These are phyloP conservation scores for Coemansia sp. DNA, from an alignment of 192 early-diverging fungal species.

Conservation along the genomic window DNA sequence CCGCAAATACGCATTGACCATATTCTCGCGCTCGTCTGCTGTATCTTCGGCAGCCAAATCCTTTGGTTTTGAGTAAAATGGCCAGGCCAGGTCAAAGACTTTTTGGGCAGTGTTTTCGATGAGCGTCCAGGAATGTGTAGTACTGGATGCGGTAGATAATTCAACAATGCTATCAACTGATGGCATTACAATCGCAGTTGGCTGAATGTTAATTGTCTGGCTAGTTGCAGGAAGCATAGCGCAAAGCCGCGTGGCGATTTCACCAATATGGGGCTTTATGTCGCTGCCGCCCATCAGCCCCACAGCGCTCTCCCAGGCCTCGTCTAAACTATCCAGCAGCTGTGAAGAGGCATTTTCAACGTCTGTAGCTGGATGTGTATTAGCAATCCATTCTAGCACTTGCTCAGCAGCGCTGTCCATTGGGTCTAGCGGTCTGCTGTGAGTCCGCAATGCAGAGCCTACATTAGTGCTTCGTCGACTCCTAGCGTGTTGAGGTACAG, in stretches of 20 bases:
- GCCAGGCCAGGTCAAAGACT: conserved; percentile 13
- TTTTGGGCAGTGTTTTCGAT: conserved; percentile 4
- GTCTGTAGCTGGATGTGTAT: background rate
- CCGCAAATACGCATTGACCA: conserved; percentile 34
- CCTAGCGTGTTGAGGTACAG: background rate
- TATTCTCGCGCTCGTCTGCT: background rate
- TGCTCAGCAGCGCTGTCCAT: conserved; percentile 12
- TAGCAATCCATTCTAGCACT: conserved; percentile 34
- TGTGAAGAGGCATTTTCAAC: background rate
- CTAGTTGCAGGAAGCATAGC: conserved; percentile 8
- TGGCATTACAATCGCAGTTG: background rate
- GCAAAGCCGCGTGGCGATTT: conserved; percentile 36
- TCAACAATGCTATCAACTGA: background rate
- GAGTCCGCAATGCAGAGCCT: background rate
- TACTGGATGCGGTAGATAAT: background rate
- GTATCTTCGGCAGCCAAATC: background rate
- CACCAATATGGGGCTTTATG: conserved; percentile 23
- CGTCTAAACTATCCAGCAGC: background rate
- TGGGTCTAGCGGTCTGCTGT: background rate
- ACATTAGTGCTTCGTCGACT: conserved; percentile 1
- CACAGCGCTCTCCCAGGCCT: conserved; percentile 33
- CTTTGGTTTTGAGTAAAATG: background rate
- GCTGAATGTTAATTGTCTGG: background rate
- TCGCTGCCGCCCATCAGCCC: conserved; percentile 39
- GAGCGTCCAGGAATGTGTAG: background rate